Evolutionary conservation across 2,329 filamentous ascomycete species (phyloP), one percentile per base, ranked within the genome.

Genomic region (Colletotrichum nymphaeae): DNA sequence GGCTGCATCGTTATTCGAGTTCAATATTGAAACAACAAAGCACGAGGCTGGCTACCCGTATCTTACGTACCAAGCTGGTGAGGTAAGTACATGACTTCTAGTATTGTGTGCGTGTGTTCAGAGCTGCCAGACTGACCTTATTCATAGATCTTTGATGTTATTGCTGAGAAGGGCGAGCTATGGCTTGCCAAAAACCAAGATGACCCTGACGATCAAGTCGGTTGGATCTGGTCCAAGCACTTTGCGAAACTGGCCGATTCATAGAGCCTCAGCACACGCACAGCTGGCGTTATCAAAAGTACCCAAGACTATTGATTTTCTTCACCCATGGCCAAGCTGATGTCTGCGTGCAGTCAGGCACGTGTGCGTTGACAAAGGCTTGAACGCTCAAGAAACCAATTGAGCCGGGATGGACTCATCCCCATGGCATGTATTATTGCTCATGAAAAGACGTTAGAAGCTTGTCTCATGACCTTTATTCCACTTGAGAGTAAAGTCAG

Each of bases 151-250:
- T 96, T 96, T 79, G 94, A 96, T 84, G 93, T 99, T 66, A 95
- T 99, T 80, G 97, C 93, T 35, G 95, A 98, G 83, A 98, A 98
- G 82, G 97, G 97, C 75, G 97, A 99, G 86, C 89, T 98, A 62
- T 99, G 97, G 97, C 91, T 99, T 70, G 97, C 97, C 66, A 95
- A 95, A 83, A 99, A 99, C 81, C 97, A 99, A 84, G 97, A 99
- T 80, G 97, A 99, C 82, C 86, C 91, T 1, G 88, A 86, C 12
- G 90, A 93, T 76, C 89, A 92, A 76, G 92, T 98, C 42, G 97
- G 97, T 64, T 99, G 97, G 97, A 98, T 99, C 79, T 99, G 97
- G 97, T 97, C 95, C 79, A 98, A 98, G 83, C 97, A 99, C 85
- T 99, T 99, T 87, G 93, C 93, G 66, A 91, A 90, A 80, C 80